phyloP scores from a whole-genome alignment of 1,139 yeast species.

The Geotrichum siamense region DNA sequence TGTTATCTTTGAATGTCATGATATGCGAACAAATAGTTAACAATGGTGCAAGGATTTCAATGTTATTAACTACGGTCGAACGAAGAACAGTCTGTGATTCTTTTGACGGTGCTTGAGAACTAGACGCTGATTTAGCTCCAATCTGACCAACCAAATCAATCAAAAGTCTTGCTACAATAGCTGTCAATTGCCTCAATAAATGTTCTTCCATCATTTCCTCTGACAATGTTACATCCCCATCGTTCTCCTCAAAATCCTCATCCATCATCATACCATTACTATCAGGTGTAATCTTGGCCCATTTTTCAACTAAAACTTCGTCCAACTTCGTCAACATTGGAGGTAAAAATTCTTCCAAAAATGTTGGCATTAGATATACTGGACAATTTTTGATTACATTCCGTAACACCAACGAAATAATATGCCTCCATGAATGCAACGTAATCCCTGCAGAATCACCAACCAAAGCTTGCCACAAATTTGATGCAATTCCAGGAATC shows the following conservation, averaged over 20 bases:
- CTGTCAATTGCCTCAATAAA: conserved; percentile 83
- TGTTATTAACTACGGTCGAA: conserved; percentile 55
- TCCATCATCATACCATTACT: conserved; percentile 64
- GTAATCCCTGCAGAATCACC: conserved; percentile 84
- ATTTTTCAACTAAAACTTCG: conserved; percentile 55
- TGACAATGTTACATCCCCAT: conserved; percentile 76
- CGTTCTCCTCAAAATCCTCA: conserved; percentile 22
- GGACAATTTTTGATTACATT: conserved; percentile 89
- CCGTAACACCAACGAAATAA: conserved; percentile 82
- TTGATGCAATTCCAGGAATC: conserved; percentile 68
- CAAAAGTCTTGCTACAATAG: conserved; percentile 81
- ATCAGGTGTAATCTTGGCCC: conserved; percentile 64
- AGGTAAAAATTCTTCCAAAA: conserved; percentile 74
- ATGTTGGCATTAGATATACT: conserved; percentile 52
- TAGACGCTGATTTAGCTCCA: conserved; percentile 21
- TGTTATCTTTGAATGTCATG: conserved; percentile 76
- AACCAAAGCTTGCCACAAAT: conserved; percentile 79
- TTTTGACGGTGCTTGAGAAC: conserved; percentile 19
- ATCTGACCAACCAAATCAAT: conserved; percentile 82
- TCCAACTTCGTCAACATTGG: conserved; percentile 67
- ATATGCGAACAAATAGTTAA: conserved; percentile 69
- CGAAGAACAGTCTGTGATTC: conserved; percentile 42
- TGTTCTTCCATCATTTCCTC: conserved; percentile 99
- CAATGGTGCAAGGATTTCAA: conserved; percentile 69
- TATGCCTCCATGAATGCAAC: conserved; percentile 93